phyloP scores from a whole-genome alignment of 768 basidiomycete genomes.

The Boletus tomentosulus region DNA sequence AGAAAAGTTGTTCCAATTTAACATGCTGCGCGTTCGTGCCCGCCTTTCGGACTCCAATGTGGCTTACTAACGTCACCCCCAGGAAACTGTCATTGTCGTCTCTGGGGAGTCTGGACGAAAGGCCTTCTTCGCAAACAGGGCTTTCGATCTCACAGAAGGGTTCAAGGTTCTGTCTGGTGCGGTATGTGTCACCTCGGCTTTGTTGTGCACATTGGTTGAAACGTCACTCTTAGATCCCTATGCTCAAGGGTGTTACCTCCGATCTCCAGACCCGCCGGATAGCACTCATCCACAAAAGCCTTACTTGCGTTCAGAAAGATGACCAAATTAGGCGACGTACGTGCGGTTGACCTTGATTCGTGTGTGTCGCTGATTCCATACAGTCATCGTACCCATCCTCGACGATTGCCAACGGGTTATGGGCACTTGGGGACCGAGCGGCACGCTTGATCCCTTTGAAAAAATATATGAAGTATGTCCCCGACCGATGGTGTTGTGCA shows the following conservation, averaged over 20 bases:
- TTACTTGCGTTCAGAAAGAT: slow-evolving; percentile 58
- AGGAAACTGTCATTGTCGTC: slow-evolving; percentile 74
- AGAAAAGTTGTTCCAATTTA: slow-evolving; percentile 64
- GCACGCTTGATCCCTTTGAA: slow-evolving; percentile 68
- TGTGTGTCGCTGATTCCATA: slow-evolving; percentile 8
- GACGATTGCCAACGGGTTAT: slow-evolving; percentile 60
- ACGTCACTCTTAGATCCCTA: slow-evolving; percentile 53
- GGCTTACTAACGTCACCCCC: slow-evolving; percentile 16
- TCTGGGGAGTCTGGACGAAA: slow-evolving; percentile 69
- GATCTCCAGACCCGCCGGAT: slow-evolving; percentile 60
- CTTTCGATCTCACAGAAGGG: slow-evolving; percentile 73
- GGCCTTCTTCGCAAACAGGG: slow-evolving; percentile 65
- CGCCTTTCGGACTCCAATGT: slow-evolving; percentile 10
- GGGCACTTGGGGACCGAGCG: slow-evolving; percentile 61
- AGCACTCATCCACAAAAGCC: slow-evolving; percentile 66
- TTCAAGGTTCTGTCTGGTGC: slow-evolving; percentile 78
- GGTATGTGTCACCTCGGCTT: slow-evolving; percentile 39
- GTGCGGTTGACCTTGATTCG: slow-evolving; percentile 22
- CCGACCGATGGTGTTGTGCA: neutral
- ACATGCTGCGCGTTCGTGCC: slow-evolving; percentile 56
- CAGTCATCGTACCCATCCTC: slow-evolving; percentile 64
- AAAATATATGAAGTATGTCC: slow-evolving; percentile 59
- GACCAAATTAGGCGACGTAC: slow-evolving; percentile 56
- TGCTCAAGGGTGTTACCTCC: slow-evolving; percentile 71
- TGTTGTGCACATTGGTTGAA: slow-evolving; percentile 16